A percentile compares a stretch with the other conserved stretches of the same genome.
Conservation (phyloP, 306 rosid species). For the Corylus avellana region DNA sequence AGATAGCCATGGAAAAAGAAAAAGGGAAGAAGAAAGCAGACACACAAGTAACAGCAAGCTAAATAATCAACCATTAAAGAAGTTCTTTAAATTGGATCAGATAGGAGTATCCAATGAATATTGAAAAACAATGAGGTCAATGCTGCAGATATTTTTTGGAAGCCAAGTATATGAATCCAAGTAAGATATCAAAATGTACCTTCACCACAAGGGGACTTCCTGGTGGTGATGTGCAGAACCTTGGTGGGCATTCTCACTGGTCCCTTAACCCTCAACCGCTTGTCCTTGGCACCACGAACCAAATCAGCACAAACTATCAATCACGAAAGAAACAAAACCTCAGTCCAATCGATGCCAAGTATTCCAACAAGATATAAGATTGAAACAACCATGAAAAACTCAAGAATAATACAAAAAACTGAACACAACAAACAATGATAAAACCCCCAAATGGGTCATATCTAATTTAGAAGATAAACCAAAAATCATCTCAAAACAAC, state of each 20-base stretch:
- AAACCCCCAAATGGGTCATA: not conserved
- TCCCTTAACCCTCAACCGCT: slow-evolving; percentile 79
- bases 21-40: too few relatives aligned
- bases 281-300: slow-evolving; percentile 91
- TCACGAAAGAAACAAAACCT: not conserved
- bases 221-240: slow-evolving; percentile 79
- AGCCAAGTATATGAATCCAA: not conserved
- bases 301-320: slow-evolving; percentile 72
- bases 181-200: slow-evolving; percentile 33
- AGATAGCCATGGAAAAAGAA: too few relatives aligned
- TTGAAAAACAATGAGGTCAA: not conserved
- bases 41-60: not conserved
- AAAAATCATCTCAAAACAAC: not conserved
- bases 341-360: not conserved
- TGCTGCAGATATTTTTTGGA: too few relatives aligned
- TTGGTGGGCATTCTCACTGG: slow-evolving; percentile 96
- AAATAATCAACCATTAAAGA: not conserved
- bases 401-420: too few relatives aligned
- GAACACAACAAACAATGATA: not conserved
- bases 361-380: not conserved
- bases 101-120: not conserved
- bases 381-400: too few relatives aligned
- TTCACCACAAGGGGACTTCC: slow-evolving; percentile 91
- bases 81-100: not conserved
- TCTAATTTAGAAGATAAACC: not conserved